Conservation (phyloP, 176 grass and related monocot genomes). For the Eragrostis curvula region DNA sequence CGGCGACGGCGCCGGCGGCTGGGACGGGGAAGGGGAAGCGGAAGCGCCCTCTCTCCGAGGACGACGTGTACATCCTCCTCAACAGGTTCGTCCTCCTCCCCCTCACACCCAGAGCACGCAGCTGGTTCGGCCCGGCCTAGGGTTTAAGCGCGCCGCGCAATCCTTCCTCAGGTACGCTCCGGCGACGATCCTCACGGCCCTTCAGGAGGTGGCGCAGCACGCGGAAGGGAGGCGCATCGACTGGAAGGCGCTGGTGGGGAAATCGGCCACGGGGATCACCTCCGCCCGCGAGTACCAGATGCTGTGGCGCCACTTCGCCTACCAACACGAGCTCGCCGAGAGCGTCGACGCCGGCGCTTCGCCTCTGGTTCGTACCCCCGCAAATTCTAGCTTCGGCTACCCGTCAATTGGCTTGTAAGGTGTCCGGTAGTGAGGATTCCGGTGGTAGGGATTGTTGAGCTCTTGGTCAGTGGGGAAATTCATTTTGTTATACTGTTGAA, state of each 20-base stretch:
- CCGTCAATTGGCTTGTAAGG: neutral
- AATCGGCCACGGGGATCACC: conserved; percentile 78
- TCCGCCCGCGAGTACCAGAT: conserved; percentile 87
- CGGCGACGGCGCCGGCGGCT: neutral
- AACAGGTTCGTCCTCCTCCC: conserved; percentile 54
- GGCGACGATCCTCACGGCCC: conserved; percentile 63
- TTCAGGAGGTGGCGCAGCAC: conserved; percentile 74
- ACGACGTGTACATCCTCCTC: conserved; percentile 71
- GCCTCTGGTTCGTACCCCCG: conserved; percentile 66
- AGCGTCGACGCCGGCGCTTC: conserved; percentile 40
- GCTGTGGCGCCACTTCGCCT: conserved; percentile 91
- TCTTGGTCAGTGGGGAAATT: neutral
- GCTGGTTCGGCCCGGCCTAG: conserved; percentile 18
- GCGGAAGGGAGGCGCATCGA: conserved; percentile 49
- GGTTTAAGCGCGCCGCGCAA: conserved; percentile 54
- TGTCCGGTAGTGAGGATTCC: neutral
- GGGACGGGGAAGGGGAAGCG: conserved; percentile 31
- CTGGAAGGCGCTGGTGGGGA: conserved; percentile 63
- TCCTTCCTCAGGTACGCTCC: conserved; percentile 63
- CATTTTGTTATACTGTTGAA: neutral
- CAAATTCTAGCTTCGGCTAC: neutral
- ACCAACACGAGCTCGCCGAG: conserved; percentile 51
- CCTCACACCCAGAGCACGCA: neutral
- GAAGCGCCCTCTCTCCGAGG: conserved; percentile 69
- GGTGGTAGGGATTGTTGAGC: neutral